These are phyloP conservation scores for Serendipita sp. DNA, from an alignment of 768 basidiomycete genomes.

Conservation along the genomic window DNA sequence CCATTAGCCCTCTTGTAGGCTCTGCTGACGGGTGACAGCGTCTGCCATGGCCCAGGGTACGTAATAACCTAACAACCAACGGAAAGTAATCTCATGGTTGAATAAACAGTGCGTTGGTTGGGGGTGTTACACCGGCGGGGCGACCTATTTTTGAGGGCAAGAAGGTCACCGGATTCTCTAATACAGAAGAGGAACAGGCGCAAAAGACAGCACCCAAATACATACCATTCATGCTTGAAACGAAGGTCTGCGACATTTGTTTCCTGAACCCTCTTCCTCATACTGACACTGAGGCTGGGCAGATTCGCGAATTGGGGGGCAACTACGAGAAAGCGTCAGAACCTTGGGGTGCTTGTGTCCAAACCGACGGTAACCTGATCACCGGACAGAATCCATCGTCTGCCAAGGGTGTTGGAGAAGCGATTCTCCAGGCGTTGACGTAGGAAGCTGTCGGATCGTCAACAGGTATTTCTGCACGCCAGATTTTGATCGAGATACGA, in stretches of 20 bases:
- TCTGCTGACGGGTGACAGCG: conserved; percentile 15
- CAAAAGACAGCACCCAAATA: conserved; percentile 24
- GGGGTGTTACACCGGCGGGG: conserved; percentile 35
- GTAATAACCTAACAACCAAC: conserved; percentile 12
- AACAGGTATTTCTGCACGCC: background rate
- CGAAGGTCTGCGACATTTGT: conserved; percentile 20
- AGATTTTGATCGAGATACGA: too few relatives aligned
- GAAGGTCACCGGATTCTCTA: conserved; percentile 50
- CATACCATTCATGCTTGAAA: conserved; percentile 61
- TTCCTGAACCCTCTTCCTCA: background rate
- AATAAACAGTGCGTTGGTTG: conserved; percentile 37
- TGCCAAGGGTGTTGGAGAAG: conserved; percentile 39
- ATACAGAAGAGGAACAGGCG: conserved; percentile 43
- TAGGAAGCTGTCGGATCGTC: conserved; percentile 10
- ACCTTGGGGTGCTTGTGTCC: conserved; percentile 44
- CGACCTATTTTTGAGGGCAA: conserved; percentile 51
- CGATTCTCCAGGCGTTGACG: conserved; percentile 35
- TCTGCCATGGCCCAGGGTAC: conserved; percentile 69
- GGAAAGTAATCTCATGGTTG: background rate
- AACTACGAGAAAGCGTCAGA: conserved; percentile 41
- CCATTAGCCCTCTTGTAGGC: background rate
- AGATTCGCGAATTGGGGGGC: conserved; percentile 46
- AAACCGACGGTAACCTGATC: conserved; percentile 41
- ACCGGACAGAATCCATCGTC: conserved; percentile 67
- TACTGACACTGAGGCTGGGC: too few relatives aligned